A percentile compares a stretch with the other conserved stretches of the same genome.
Evolutionary conservation across 257 asterid species (phyloP).

Genomic region (Perilla frutescens): DNA sequence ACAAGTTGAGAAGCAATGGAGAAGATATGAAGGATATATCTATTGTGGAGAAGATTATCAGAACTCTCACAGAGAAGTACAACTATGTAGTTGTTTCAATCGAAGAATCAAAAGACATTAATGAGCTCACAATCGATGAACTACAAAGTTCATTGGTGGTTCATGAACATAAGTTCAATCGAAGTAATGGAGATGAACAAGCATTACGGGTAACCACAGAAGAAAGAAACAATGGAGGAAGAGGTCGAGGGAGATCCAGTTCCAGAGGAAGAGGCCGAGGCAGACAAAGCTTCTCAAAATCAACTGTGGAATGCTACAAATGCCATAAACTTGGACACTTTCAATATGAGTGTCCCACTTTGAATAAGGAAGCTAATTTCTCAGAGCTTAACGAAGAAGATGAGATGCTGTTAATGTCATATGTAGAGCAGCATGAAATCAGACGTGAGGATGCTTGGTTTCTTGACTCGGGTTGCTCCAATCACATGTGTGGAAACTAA

Average conservation of each 20-base stretch:
- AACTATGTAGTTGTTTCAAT: no score
- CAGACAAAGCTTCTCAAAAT: background rate
- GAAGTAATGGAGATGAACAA: background rate
- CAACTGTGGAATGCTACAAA: constrained; percentile 20
- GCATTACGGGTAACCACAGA: background rate
- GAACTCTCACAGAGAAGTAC: constrained; percentile 6
- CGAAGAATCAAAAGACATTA: background rate
- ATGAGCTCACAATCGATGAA: background rate
- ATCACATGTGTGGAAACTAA: no score
- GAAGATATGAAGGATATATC: constrained; percentile 3
- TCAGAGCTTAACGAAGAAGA: no score
- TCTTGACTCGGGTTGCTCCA: no score
- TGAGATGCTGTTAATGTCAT: no score
- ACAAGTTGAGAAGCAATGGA: constrained; percentile 22
- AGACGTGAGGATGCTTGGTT: no score
- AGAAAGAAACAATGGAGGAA: background rate
- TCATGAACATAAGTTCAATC: background rate
- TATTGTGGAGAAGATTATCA: constrained; percentile 23
- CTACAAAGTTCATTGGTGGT: no score
- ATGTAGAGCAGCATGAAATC: no score
- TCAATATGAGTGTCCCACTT: constrained; percentile 29
- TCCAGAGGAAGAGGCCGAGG: constrained; percentile 19
- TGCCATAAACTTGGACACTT: constrained; percentile 38
- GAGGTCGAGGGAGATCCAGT: background rate
- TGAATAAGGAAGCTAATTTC: background rate